A percentile compares a stretch with the other conserved stretches of the same genome.
Evolutionary conservation across 352 stramenopile genomes (phyloP).

Genomic region (Globisporangium splendens): DNA sequence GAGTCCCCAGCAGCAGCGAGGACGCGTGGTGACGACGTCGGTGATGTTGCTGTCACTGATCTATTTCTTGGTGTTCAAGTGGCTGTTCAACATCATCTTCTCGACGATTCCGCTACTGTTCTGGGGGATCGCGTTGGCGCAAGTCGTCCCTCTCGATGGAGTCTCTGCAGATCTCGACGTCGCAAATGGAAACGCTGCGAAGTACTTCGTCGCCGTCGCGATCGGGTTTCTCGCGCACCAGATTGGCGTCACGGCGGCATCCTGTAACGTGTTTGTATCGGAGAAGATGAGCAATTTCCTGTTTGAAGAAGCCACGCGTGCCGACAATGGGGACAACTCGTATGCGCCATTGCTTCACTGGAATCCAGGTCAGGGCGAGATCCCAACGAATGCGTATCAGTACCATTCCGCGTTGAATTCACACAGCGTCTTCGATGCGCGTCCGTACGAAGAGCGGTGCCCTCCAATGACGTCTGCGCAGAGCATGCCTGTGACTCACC

Average conservation of each 20-base stretch:
- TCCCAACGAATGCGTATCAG: constrained; percentile 14
- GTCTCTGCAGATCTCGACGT: constrained; percentile 4
- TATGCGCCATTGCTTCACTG: constrained; percentile 24
- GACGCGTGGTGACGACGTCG: constrained; percentile 44
- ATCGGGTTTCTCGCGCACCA: constrained; percentile 67
- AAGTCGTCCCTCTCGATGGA: constrained; percentile 28
- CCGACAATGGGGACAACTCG: constrained; percentile 5
- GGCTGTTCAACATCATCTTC: constrained; percentile 56
- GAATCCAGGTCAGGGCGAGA: constrained; percentile 16
- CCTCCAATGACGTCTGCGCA: constrained; percentile 1
- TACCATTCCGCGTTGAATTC: constrained; percentile 12
- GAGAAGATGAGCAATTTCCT: constrained; percentile 37
- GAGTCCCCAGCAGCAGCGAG: constrained; percentile 4
- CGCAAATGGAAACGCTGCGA: constrained; percentile 13
- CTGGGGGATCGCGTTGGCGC: constrained; percentile 37
- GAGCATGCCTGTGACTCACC: constrained; percentile 2
- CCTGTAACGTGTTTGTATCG: constrained; percentile 41
- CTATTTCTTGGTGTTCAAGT: constrained; percentile 74
- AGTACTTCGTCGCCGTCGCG: constrained; percentile 41
- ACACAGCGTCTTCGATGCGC: constrained; percentile 9
- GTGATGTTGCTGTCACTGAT: constrained; percentile 65
- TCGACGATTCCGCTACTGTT: constrained; percentile 38
- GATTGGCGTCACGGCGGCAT: constrained; percentile 38
- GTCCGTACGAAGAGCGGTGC: background rate
- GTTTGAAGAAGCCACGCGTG: constrained; percentile 24